These are phyloP conservation scores for Mortierella antarctica DNA, from an alignment of 192 early-diverging fungal species.

Conservation along the genomic window DNA sequence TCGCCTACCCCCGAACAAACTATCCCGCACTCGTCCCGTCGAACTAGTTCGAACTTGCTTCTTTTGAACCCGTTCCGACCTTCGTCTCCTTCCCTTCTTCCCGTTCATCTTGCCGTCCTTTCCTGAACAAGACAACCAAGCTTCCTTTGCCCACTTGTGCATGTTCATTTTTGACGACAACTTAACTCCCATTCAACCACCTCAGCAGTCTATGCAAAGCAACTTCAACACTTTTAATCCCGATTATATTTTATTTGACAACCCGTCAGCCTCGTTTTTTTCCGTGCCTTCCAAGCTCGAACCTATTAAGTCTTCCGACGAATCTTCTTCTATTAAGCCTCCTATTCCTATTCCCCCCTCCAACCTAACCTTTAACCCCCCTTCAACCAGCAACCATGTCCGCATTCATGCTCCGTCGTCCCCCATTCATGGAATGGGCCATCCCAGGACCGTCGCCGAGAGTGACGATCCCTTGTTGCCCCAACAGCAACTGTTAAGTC, in stretches of 20 bases:
- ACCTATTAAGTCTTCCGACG: constrained; percentile 13
- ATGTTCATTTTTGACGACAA: constrained; percentile 49
- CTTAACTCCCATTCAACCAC: constrained; percentile 8
- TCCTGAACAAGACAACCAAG: constrained; percentile 41
- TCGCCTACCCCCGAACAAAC: too few relatives aligned
- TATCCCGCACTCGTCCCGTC: too few relatives aligned
- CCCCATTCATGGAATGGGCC: constrained; percentile 6
- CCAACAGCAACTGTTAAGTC: constrained; percentile 19
- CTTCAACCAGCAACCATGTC: constrained; percentile 10
- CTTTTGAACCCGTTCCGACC: neutral
- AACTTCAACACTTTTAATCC: constrained; percentile 25
- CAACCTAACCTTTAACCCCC: constrained; percentile 11
- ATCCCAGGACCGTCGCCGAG: constrained; percentile 4
- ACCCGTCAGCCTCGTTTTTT: constrained; percentile 32
- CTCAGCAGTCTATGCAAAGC: constrained; percentile 25
- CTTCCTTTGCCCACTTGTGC: constrained; percentile 34
- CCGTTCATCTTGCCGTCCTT: constrained; percentile 13
- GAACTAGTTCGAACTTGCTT: too few relatives aligned
- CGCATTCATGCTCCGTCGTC: neutral
- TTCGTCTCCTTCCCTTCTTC: neutral
- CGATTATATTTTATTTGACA: constrained; percentile 36
- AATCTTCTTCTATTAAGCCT: constrained; percentile 29
- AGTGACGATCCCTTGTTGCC: constrained; percentile 22
- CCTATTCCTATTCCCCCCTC: constrained; percentile 21
- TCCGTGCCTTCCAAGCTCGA: constrained; percentile 21